Evolutionary conservation across 371 early-diverging fungal genomes (phyloP).

Genomic region (Mucor saturninus): DNA sequence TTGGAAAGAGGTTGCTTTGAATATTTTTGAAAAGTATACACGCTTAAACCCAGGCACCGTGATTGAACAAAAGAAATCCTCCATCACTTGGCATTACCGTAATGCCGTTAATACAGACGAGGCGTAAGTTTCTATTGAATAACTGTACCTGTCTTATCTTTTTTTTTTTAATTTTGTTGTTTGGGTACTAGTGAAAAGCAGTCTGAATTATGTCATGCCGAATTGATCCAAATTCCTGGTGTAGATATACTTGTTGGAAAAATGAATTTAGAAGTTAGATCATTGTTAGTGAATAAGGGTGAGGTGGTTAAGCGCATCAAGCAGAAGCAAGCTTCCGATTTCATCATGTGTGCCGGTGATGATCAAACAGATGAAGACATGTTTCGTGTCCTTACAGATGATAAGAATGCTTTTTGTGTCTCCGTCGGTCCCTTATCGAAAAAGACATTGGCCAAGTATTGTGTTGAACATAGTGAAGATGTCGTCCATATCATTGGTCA

Average conservation of each 20-base stretch:
- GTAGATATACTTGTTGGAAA: constrained; percentile 95
- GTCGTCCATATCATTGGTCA: constrained; percentile 35
- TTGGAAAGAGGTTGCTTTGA: constrained; percentile 89
- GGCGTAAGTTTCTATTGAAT: constrained; percentile 52
- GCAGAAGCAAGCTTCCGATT: constrained; percentile 58
- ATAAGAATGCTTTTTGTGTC: constrained; percentile 32
- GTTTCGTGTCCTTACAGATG: constrained; percentile 66
- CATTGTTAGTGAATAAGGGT: constrained; percentile 84
- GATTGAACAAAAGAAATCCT: constrained; percentile 85
- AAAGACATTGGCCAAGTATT: constrained; percentile 38
- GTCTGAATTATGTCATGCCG: constrained; percentile 83
- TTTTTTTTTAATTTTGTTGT: background rate
- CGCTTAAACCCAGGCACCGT: constrained; percentile 90
- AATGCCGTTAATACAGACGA: constrained; percentile 56
- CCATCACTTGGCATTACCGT: constrained; percentile 93
- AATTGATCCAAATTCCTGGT: constrained; percentile 81
- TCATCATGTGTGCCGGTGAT: constrained; percentile 94
- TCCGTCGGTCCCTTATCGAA: constrained; percentile 43
- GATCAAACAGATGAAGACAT: constrained; percentile 98
- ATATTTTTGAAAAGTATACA: constrained; percentile 88
- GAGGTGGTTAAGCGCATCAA: constrained; percentile 88
- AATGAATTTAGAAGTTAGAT: constrained; percentile 95
- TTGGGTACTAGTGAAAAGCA: constrained; percentile 49
- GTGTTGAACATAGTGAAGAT: constrained; percentile 43
- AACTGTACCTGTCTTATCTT: background rate